phyloP scores from a whole-genome alignment of 1,139 yeast species.

The Candida pseudoviswanathii region DNA sequence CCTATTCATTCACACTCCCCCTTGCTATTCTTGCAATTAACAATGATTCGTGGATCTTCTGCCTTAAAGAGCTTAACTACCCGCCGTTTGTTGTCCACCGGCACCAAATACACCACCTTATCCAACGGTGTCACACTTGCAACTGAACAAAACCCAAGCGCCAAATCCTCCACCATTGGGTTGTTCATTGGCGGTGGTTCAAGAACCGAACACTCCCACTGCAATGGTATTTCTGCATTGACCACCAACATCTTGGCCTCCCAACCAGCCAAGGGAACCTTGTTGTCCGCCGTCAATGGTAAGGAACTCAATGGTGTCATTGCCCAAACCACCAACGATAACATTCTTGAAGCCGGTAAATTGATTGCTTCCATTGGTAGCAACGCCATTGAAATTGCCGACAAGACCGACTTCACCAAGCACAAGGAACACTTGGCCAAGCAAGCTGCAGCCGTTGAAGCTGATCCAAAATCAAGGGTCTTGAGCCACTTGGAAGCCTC shows the following conservation, averaged over 20 bases:
- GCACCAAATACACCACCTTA: conserved; percentile 69
- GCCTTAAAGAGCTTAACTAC: conserved; percentile 37
- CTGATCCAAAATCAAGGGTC: conserved; percentile 51
- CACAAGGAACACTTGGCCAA: conserved; percentile 39
- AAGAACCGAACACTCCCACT: conserved; percentile 74
- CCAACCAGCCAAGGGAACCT: conserved; percentile 46
- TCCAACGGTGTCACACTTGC: conserved; percentile 75
- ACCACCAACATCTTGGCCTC: conserved; percentile 52
- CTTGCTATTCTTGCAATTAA: background rate
- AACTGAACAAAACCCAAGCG: conserved; percentile 60
- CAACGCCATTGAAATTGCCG: conserved; percentile 32
- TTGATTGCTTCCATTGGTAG: conserved; percentile 39
- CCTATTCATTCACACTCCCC: background rate
- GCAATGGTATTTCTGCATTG: conserved; percentile 76
- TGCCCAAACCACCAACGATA: conserved; percentile 51
- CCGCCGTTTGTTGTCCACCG: conserved; percentile 61
- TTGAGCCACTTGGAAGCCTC: conserved; percentile 75
- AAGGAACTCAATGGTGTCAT: conserved; percentile 59
- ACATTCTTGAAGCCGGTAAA: conserved; percentile 45
- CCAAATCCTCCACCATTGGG: conserved; percentile 65
- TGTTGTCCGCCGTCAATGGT: conserved; percentile 45
- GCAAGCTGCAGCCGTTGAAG: conserved; percentile 47
- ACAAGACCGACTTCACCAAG: conserved; percentile 36
- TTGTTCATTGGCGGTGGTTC: conserved; percentile 76
- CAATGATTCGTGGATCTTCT: conserved; percentile 44